Evolutionary conservation across 306 rosid genomes (phyloP).

Genomic region (Rubus idaeus): DNA sequence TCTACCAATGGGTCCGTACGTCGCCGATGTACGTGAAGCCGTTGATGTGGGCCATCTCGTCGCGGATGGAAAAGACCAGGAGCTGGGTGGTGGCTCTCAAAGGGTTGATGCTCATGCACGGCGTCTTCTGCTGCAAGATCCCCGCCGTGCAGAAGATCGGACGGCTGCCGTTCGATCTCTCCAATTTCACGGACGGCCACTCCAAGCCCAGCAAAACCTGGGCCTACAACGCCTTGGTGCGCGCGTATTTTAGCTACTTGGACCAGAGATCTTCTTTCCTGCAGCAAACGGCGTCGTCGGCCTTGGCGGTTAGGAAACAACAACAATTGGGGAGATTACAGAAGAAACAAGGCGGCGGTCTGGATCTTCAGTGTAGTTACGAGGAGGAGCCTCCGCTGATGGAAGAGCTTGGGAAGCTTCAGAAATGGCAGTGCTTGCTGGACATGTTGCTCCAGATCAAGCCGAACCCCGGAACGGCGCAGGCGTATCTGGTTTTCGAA

Average conservation of each 20-base stretch:
- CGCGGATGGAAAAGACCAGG: slow-evolving; percentile 61
- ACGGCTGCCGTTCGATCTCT: slow-evolving; percentile 68
- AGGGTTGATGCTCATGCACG: slow-evolving; percentile 89
- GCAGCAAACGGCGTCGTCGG: neutral
- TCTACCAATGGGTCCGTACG: slow-evolving; percentile 62
- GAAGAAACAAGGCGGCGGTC: neutral
- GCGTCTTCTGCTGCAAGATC: slow-evolving; percentile 53
- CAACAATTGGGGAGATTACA: neutral
- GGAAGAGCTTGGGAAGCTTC: slow-evolving; percentile 56
- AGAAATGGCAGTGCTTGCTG: slow-evolving; percentile 49
- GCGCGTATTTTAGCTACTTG: slow-evolving; percentile 57
- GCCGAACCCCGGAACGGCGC: slow-evolving; percentile 21
- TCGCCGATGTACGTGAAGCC: slow-evolving; percentile 65
- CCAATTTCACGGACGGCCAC: slow-evolving; percentile 49
- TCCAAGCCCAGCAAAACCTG: slow-evolving; percentile 22
- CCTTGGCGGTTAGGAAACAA: neutral
- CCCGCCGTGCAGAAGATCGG: slow-evolving; percentile 50
- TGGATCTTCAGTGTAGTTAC: neutral
- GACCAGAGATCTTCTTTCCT: slow-evolving; percentile 44
- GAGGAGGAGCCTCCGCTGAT: slow-evolving; percentile 30
- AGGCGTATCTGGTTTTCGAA: slow-evolving; percentile 45
- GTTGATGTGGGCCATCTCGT: slow-evolving; percentile 42
- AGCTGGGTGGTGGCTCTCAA: slow-evolving; percentile 79
- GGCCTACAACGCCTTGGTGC: slow-evolving; percentile 47
- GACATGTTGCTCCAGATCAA: slow-evolving; percentile 56